A percentile compares a stretch with the other conserved stretches of the same genome.
These are phyloP conservation scores for Trypanosoma scelopori DNA, from an alignment of 208 protist genomes.

Conservation along the genomic window DNA sequence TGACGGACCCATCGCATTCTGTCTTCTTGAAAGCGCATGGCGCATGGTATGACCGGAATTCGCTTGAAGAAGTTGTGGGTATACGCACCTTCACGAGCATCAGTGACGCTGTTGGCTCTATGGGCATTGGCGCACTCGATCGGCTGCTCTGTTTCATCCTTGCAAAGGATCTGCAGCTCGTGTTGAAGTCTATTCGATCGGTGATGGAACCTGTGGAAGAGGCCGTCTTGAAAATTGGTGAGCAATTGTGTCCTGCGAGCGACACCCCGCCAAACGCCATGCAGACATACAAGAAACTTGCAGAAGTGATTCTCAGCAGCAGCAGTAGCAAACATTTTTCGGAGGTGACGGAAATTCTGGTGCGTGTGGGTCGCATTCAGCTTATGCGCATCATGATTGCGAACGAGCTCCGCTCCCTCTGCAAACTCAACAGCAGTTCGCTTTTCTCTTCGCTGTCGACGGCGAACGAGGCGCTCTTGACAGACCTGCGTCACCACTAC, in stretches of 20 bases:
- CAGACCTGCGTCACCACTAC: slow-evolving; percentile 87
- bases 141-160: slow-evolving; percentile 91
- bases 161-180: slow-evolving; percentile 86
- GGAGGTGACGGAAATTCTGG: slow-evolving; percentile 36
- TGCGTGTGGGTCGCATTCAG: slow-evolving; percentile 67
- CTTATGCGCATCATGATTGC: slow-evolving; percentile 90
- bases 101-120: slow-evolving; percentile 72
- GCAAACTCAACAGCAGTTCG: slow-evolving; percentile 82
- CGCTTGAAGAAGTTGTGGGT: slow-evolving; percentile 74
- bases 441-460: slow-evolving; percentile 75
- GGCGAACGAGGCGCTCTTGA: slow-evolving; percentile 87
- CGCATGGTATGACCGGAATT: slow-evolving; percentile 82
- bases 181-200: slow-evolving; percentile 36
- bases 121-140: slow-evolving; percentile 83
- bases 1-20: slow-evolving; percentile 77
- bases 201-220: slow-evolving; percentile 26
- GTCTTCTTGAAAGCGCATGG: slow-evolving; percentile 82
- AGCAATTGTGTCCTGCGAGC: slow-evolving; percentile 24
- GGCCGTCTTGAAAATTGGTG: slow-evolving; percentile 11
- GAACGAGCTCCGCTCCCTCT: slow-evolving; percentile 80
- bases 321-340: slow-evolving; percentile 13
- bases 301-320: slow-evolving; percentile 15
- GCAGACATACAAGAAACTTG: slow-evolving; percentile 42
- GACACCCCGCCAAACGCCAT: slow-evolving; percentile 25
- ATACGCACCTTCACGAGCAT: slow-evolving; percentile 86